A percentile compares a stretch with the other conserved stretches of the same genome.
Conservation (phyloP, 768 basidiomycete genomes). For the Clitopilus passeckerianus region DNA sequence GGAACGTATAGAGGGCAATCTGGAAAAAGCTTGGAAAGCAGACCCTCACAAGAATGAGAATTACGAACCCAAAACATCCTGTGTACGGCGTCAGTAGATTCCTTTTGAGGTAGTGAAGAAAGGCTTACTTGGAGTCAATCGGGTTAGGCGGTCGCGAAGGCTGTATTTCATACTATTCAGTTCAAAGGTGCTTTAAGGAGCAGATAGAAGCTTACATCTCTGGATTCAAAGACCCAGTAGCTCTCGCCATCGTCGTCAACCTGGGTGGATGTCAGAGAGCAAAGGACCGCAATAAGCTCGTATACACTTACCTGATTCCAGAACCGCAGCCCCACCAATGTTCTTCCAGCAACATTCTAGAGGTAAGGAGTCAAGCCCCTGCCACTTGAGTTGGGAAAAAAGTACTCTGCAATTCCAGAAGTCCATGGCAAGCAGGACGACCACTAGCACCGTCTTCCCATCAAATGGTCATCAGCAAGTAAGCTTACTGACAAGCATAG, state of each 20-base stretch:
- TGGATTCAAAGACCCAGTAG: conserved; percentile 97
- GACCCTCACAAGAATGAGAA: conserved; percentile 3
- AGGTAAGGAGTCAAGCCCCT: not conserved
- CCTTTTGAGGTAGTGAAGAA: not conserved
- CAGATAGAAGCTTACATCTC: conserved; percentile 63
- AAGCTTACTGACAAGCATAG: not conserved
- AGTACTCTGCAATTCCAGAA: conserved; percentile 94
- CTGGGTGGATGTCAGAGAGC: conserved; percentile 25
- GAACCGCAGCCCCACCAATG: conserved; percentile 90
- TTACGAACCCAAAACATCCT: conserved; percentile 90
- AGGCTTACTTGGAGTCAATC: conserved; percentile 74
- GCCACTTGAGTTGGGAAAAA: not conserved
- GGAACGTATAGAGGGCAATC: conserved; percentile 89
- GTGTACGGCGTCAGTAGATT: conserved; percentile 1
- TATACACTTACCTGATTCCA: conserved; percentile 79
- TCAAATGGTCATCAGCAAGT: not conserved
- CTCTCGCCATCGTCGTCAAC: conserved; percentile 95
- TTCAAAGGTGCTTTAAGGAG: not conserved
- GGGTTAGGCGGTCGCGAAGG: conserved; percentile 86
- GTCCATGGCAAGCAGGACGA: conserved; percentile 92
- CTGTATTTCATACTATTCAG: conserved; percentile 30
- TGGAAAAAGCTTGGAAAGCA: conserved; percentile 20
- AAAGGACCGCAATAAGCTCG: not conserved
- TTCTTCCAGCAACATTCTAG: conserved; percentile 91
- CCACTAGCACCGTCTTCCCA: conserved; percentile 75